Base-by-base conservation (phyloP, 257 asterid species). In the Thymus mandschuricus region DNA sequence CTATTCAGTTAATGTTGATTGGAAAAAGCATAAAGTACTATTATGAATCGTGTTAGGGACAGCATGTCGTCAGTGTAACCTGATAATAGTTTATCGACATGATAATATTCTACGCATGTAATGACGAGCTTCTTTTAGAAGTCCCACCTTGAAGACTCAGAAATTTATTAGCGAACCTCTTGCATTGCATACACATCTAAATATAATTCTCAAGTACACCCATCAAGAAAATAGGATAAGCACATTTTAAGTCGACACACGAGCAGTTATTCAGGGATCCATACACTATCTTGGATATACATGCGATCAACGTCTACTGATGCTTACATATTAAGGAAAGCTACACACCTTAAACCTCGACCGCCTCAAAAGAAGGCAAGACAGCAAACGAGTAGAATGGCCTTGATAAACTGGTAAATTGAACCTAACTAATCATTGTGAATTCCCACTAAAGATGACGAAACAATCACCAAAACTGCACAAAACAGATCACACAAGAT, bases 311-410 rank as follows among this genome's bases (percentile, higher is more conserved):
- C 38, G 50, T 60, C 61, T 30, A 44, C 27, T 21, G 8, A 64
- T 28, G 41, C 59, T 49, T 49, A 29, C 33, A 56, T 15, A 38
- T 48, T 8, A 70, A 30, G 12, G 43, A 40, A 64, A 67, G 60
- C 45, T 38, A 63, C 3, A 72, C 40, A 61, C 60, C 34, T 31
- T 45, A 76, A 76, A 43, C 70, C 52, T 43, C 43, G 40, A 56
- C 8, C 7, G 3, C 60, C 38, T 64, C 15, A 21, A 38, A 64
- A 35, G 21, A 45, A 11, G 27, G 8, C 40, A 46, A 35, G 9
- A 5, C 43, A 8, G 27, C 27, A 43, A 34, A 30, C 34, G 10
- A 15, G 31, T 10, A 12, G 51, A 52, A 54, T 40, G 35, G 27
- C 48, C 40, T 15, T 31, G 43, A 66, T 57, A 35, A 50, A 41